Percentiles rank a stretch among this genome's conserved stretches.
These are phyloP conservation scores for Petrea volubilis DNA, from an alignment of 257 asterid genomes.

Conservation along the genomic window DNA sequence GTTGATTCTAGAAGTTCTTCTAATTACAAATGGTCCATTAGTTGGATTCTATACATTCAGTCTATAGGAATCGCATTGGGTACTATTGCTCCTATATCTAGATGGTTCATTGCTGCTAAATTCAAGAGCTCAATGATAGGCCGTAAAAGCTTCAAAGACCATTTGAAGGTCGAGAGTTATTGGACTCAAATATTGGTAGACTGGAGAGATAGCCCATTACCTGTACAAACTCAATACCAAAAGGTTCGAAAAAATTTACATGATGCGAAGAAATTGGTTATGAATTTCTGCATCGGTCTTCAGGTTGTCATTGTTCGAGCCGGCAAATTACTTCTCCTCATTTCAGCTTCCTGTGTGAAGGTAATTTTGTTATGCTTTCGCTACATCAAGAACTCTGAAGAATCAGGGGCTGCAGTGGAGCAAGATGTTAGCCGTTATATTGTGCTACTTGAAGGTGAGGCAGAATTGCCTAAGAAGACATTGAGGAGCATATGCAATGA, in stretches of 20 bases:
- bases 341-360: conserved; percentile 16
- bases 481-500: too few species aligned
- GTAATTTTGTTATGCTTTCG: background rate
- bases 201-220: too few species aligned
- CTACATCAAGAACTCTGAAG: background rate
- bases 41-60: too few species aligned
- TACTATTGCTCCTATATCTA: too few species aligned
- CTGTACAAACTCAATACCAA: conserved; percentile 16
- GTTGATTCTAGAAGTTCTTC: background rate
- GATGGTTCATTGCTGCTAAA: too few species aligned
- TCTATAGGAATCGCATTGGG: too few species aligned
- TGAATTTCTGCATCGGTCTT: conserved; percentile 24
- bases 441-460: too few species aligned
- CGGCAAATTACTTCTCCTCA: conserved; percentile 25
- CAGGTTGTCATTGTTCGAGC: conserved; percentile 31
- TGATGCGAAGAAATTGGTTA: conserved; percentile 14
- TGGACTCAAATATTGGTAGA: conserved; percentile 35
- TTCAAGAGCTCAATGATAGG: too few species aligned
- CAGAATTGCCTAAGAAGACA: too few species aligned
- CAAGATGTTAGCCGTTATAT: conserved; percentile 25
- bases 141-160: conserved; percentile 1
- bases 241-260: conserved; percentile 24
- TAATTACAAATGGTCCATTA: too few species aligned
- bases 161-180: conserved; percentile 22
- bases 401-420: background rate